A percentile compares a stretch with the other conserved stretches of the same genome.
These are phyloP conservation scores for Pichia nakasei DNA, from an alignment of 805 yeast genomes.

Conservation along the genomic window DNA sequence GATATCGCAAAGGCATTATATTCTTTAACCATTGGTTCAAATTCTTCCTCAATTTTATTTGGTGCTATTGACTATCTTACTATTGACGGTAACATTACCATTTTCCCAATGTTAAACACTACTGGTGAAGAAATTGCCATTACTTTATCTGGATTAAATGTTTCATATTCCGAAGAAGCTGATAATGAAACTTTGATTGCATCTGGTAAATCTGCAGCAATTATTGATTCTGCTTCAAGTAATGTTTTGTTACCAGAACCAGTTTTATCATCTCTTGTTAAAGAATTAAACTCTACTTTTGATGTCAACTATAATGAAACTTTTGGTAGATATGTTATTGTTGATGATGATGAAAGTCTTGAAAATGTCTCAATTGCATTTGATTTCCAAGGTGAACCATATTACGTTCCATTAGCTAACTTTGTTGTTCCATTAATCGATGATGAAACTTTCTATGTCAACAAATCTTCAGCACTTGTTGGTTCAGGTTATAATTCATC, in stretches of 20 bases:
- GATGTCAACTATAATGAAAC: slow-evolving; percentile 5
- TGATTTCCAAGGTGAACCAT: slow-evolving; percentile 43
- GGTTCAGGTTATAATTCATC: slow-evolving; percentile 4
- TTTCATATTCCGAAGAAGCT: neutral
- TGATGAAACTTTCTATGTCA: slow-evolving; percentile 6
- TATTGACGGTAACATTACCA: slow-evolving; percentile 5
- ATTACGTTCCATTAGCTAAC: slow-evolving; percentile 35
- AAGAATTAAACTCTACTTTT: neutral
- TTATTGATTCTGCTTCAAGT: slow-evolving; percentile 4
- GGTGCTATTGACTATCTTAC: slow-evolving; percentile 11
- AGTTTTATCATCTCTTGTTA: slow-evolving; percentile 1
- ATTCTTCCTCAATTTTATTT: slow-evolving; percentile 7
- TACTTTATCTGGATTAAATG: slow-evolving; percentile 6
- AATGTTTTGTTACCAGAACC: slow-evolving; percentile 8
- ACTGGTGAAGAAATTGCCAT: slow-evolving; percentile 9
- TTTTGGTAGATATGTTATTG: slow-evolving; percentile 4
- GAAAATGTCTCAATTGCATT: slow-evolving; percentile 24
- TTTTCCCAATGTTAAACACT: slow-evolving; percentile 11
- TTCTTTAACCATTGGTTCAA: slow-evolving; percentile 2
- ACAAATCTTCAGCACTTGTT: neutral
- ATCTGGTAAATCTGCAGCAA: neutral
- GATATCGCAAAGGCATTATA: slow-evolving; percentile 10
- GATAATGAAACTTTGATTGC: neutral
- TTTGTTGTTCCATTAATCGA: slow-evolving; percentile 4
- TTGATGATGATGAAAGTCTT: neutral